Evolutionary conservation across 352 stramenopile genomes (phyloP).

Genomic region (Sclerospora graminicola): DNA sequence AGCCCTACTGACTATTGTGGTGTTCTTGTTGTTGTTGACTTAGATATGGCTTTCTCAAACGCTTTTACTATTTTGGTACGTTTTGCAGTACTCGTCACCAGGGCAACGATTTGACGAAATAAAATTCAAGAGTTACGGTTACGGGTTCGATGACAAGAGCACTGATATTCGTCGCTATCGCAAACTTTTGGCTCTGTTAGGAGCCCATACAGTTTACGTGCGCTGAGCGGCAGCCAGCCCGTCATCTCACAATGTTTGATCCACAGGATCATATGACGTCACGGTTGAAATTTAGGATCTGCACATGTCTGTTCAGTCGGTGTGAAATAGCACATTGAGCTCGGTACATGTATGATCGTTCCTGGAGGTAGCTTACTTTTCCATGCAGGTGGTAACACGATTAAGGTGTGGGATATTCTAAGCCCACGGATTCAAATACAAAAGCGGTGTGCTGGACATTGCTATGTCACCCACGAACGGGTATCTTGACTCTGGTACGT

Average conservation of each 20-base stretch:
- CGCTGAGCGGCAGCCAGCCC: slow-evolving; percentile 61
- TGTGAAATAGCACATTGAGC: slow-evolving; percentile 41
- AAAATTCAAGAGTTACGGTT: too few species aligned
- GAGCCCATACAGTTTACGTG: slow-evolving; percentile 86
- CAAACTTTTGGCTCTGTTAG: slow-evolving; percentile 59
- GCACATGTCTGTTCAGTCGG: slow-evolving; percentile 54
- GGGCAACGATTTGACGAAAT: too few species aligned
- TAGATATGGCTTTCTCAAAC: too few species aligned
- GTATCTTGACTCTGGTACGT: slow-evolving; percentile 67
- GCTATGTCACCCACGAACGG: slow-evolving; percentile 79
- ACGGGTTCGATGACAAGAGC: too few species aligned
- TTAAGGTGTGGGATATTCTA: slow-evolving; percentile 91
- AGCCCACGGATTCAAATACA: slow-evolving; percentile 85
- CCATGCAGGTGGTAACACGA: slow-evolving; percentile 79
- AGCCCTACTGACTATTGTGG: too few species aligned
- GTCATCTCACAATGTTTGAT: slow-evolving; percentile 72
- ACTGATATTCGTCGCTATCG: too few species aligned
- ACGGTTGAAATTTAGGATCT: slow-evolving; percentile 90
- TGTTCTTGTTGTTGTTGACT: too few species aligned
- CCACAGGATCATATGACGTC: slow-evolving; percentile 88
- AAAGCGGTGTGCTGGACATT: slow-evolving; percentile 70
- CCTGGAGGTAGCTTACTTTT: slow-evolving; percentile 73
- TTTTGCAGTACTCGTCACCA: too few species aligned
- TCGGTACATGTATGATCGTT: slow-evolving; percentile 84
- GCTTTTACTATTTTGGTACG: too few species aligned